Percentiles rank a stretch among this genome's conserved stretches.
phyloP scores from a whole-genome alignment of 768 basidiomycete species.

The Mycena vulgaris region DNA sequence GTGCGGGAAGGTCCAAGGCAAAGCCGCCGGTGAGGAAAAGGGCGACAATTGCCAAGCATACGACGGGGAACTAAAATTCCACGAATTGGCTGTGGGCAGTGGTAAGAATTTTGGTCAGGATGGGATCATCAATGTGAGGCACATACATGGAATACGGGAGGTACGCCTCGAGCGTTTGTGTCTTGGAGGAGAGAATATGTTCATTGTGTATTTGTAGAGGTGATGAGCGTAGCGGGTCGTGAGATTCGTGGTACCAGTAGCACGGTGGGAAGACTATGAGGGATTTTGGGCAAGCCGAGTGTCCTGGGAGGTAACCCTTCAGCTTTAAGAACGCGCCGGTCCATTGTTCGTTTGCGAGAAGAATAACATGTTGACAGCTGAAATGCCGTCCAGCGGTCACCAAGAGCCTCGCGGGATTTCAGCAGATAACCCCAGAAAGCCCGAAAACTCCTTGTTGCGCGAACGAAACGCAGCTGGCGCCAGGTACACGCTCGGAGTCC shows the following conservation, averaged over 20 bases:
- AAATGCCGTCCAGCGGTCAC: conserved; percentile 15
- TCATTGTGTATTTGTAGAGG: not conserved
- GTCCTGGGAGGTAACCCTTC: no score
- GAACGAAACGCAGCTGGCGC: not conserved
- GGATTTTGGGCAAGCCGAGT: conserved; percentile 20
- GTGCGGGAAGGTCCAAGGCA: conserved; percentile 1
- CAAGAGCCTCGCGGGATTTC: not conserved
- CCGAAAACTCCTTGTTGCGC: not conserved
- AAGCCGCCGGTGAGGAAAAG: not conserved
- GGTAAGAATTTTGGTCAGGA: not conserved
- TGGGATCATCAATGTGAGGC: not conserved
- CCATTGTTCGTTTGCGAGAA: conserved; percentile 10
- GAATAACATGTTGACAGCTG: not conserved
- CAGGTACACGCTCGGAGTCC: not conserved
- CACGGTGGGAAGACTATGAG: not conserved
- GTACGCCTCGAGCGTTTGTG: conserved; percentile 11
- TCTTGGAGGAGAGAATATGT: conserved; percentile 10
- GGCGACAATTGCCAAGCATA: not conserved
- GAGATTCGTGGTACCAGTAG: conserved; percentile 23
- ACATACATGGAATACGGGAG: not conserved
- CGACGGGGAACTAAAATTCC: not conserved
- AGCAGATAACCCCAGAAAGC: not conserved
- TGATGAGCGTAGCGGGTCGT: conserved; percentile 7
- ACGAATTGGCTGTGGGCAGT: not conserved
- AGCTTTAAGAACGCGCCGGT: not conserved